Evolutionary conservation across 371 early-diverging fungal genomes (phyloP), one percentile per base, ranked within the genome.

Genomic region (Rhizopus stolonifer): DNA sequence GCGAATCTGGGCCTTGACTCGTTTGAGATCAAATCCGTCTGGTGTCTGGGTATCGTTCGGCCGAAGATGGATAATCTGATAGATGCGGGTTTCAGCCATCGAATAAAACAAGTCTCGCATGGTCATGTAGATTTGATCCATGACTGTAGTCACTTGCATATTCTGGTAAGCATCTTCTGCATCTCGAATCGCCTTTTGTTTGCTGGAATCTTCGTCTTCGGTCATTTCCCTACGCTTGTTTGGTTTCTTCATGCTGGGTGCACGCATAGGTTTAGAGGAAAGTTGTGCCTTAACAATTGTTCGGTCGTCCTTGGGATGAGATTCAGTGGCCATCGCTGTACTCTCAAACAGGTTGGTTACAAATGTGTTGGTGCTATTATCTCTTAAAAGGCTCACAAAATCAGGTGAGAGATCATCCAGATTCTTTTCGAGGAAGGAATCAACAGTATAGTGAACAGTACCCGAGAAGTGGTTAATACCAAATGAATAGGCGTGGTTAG

Each of bases 321-420:
- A 86, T 69, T 91, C 87, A 10, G 89, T 89, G 0, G 89, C 85
- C 54, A 98, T 79, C 32, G 83, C 77, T 21, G 82, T 77, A 60
- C 90, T 88, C 23, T 86, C 83, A 67, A 98, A 93, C 40, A 98
- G 59, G 33, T 79, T 81, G 21, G 88, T 74, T 23, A 96, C 77
- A 66, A 98, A 96, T 7, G 84, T 68, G 54, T 92, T 93, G 47
- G 78, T 81, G 47, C 80, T 84, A 46, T 52, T 64, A 26, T 72
- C 84, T 33, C 89, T 80, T 70, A 94, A 79, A 43, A 93, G 60
- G n/a, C 83, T 83, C 46, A 92, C 87, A 73, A 92, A 91, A 66
- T 94, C 94, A 3, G 88, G 83, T 47, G 86, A 84, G 5, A 93
- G 65, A 19, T 78, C 79, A 52, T 91, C 91, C 45, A 79, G 65